Evolutionary conservation across 306 rosid species (phyloP).

Genomic region (Cucurbita argyrosperma): DNA sequence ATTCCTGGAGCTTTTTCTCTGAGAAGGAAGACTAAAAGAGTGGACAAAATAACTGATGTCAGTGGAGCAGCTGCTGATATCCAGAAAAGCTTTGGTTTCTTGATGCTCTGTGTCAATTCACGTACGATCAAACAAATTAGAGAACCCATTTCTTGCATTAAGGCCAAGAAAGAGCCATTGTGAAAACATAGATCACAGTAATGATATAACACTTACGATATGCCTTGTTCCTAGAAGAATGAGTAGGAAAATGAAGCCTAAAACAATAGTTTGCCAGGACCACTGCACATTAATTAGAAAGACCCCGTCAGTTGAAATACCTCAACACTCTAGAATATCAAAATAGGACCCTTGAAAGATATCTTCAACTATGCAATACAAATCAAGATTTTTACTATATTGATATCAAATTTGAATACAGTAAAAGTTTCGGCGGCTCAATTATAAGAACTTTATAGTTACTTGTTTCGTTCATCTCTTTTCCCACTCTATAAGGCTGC

Average conservation of each 20-base stretch:
- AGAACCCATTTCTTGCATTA: not conserved
- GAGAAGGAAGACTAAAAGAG: constrained; percentile 55
- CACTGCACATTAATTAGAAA: constrained; percentile 43
- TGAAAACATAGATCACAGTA: not conserved
- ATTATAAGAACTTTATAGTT: too few relatives aligned
- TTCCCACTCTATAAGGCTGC: not conserved
- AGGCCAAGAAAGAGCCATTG: not conserved
- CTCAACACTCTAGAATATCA: not conserved
- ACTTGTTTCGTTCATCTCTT: not conserved
- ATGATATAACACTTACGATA: constrained; percentile 35
- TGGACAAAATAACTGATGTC: constrained; percentile 74
- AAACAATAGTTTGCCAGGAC: constrained; percentile 78
- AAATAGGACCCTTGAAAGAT: not conserved
- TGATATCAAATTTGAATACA: not conserved
- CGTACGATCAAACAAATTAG: not conserved
- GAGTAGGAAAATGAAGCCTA: constrained; percentile 54
- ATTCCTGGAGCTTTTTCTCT: constrained; percentile 26
- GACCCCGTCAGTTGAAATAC: not conserved
- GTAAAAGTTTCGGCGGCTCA: too few relatives aligned
- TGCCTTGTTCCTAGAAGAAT: constrained; percentile 61
- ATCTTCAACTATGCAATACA: not conserved
- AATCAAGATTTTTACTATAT: not conserved
- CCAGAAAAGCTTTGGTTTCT: constrained; percentile 78
- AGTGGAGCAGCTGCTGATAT: constrained; percentile 89
- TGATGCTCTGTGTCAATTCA: constrained; percentile 46